Evolutionary conservation across 331 rosid genomes (phyloP).

Genomic region (Stylosanthes scabra): DNA sequence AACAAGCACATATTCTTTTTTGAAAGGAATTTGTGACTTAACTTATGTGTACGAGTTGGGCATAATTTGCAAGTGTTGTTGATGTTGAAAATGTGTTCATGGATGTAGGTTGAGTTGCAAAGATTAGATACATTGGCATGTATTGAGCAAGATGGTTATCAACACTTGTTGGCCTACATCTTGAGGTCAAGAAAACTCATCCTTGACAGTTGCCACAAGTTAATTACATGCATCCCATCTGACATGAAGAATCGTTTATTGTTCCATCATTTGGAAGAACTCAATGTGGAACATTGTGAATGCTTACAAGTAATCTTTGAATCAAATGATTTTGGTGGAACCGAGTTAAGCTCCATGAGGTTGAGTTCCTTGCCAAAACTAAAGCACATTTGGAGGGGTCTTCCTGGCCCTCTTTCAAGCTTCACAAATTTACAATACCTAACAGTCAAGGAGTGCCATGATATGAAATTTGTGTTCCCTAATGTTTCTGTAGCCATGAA

Average conservation of each 20-base stretch:
- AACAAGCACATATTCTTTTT: too few species aligned
- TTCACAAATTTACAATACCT: neutral
- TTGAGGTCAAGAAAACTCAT: neutral
- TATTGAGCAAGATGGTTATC: neutral
- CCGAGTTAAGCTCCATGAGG: accelerated
- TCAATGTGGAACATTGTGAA: neutral
- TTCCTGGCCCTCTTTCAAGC: neutral
- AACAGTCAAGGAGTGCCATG: neutral
- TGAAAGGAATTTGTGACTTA: too few species aligned
- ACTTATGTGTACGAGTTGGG: too few species aligned
- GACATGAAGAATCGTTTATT: neutral
- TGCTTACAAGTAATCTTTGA: conserved; percentile 17
- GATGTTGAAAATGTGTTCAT: too few species aligned
- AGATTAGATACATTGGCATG: conserved; percentile 1
- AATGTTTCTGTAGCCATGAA: neutral
- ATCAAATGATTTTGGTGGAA: neutral
- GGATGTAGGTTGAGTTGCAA: neutral
- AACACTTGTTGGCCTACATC: neutral
- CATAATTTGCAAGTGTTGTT: too few species aligned
- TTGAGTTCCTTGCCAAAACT: neutral
- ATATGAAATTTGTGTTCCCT: conserved; percentile 15
- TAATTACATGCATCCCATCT: conserved; percentile 18
- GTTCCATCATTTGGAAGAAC: neutral
- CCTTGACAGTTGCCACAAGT: neutral
- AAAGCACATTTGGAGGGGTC: conserved; percentile 12